phyloP scores from a whole-genome alignment of 2,329 filamentous ascomycete species.

The Lasiodiplodia gonubiensis region DNA sequence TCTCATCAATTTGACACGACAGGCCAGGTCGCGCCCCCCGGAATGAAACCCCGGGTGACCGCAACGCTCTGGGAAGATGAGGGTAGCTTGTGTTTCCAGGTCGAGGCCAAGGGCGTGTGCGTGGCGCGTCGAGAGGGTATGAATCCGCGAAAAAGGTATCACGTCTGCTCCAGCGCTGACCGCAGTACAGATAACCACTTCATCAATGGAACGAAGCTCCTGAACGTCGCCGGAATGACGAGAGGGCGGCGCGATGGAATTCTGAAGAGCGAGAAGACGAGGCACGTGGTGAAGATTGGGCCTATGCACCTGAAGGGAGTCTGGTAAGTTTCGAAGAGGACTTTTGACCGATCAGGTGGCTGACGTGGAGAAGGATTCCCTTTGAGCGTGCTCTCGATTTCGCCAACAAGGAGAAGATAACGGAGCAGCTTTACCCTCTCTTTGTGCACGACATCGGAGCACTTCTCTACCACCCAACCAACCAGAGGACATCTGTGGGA shows the following conservation, averaged over 20 bases:
- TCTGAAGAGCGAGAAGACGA: conserved; percentile 94
- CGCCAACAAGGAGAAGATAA: conserved; percentile 99
- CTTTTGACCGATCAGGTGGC: not conserved
- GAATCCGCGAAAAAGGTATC: conserved; percentile 32
- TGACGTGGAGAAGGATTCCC: conserved; percentile 73
- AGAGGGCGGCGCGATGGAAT: conserved; percentile 94
- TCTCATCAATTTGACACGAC: conserved; percentile 76
- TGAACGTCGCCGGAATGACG: conserved; percentile 98
- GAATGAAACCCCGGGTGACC: conserved; percentile 95
- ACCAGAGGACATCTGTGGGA: conserved; percentile 79
- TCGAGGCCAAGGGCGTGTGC: conserved; percentile 94
- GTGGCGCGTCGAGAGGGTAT: conserved; percentile 90
- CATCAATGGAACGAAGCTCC: conserved; percentile 97
- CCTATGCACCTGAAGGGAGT: conserved; percentile 99
- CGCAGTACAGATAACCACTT: conserved; percentile 82
- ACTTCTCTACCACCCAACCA: conserved; percentile 90
- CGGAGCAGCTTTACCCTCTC: conserved; percentile 89
- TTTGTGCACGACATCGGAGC: conserved; percentile 98
- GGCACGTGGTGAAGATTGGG: conserved; percentile 97
- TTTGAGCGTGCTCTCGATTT: conserved; percentile 98
- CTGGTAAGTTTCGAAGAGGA: conserved; percentile 67
- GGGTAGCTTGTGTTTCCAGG: conserved; percentile 95
- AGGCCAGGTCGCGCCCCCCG: conserved; percentile 89
- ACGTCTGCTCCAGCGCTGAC: conserved; percentile 24
- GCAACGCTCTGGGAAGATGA: conserved; percentile 99